A percentile compares a stretch with the other conserved stretches of the same genome.
These are phyloP conservation scores for Yamadazyma aaseri DNA, from an alignment of 1,139 yeast species.

Conservation along the genomic window DNA sequence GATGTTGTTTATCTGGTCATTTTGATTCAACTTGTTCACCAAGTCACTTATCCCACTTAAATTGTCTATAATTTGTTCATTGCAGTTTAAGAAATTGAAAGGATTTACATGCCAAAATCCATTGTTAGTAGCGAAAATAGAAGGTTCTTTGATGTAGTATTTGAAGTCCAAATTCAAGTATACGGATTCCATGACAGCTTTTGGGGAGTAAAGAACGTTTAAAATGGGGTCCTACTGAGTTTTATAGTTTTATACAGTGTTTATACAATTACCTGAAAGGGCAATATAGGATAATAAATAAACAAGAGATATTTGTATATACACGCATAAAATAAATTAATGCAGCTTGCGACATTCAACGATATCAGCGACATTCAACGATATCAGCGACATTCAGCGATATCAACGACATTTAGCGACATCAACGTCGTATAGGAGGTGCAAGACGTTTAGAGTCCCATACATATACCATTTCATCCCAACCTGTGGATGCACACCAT, in stretches of 20 bases:
- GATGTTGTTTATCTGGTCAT: conserved; percentile 23
- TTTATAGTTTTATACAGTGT: conserved; percentile 7
- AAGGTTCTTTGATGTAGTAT: conserved; percentile 11
- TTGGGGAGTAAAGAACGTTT: neutral
- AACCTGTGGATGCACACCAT: conserved; percentile 91
- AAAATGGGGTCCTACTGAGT: neutral
- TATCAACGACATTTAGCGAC: too few relatives aligned
- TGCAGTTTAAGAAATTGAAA: conserved; percentile 10
- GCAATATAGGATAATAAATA: too few relatives aligned
- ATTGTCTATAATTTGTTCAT: conserved; percentile 28
- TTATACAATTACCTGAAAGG: conserved; percentile 11
- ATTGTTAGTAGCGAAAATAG: conserved; percentile 26
- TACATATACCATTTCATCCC: conserved; percentile 95
- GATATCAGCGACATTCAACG: too few relatives aligned
- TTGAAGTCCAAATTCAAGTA: conserved; percentile 16
- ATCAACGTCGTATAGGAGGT: too few relatives aligned
- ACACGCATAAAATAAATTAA: neutral
- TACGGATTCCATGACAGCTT: conserved; percentile 13
- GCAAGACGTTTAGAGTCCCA: conserved; percentile 65
- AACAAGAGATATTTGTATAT: neutral
- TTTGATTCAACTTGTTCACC: conserved; percentile 19
- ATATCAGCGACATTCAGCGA: too few relatives aligned
- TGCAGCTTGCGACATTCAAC: too few relatives aligned
- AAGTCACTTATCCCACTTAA: conserved; percentile 19
- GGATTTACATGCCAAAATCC: conserved; percentile 31